phyloP scores from a whole-genome alignment of 2,329 filamentous ascomycete genomes.

The Onygenales sp. region DNA sequence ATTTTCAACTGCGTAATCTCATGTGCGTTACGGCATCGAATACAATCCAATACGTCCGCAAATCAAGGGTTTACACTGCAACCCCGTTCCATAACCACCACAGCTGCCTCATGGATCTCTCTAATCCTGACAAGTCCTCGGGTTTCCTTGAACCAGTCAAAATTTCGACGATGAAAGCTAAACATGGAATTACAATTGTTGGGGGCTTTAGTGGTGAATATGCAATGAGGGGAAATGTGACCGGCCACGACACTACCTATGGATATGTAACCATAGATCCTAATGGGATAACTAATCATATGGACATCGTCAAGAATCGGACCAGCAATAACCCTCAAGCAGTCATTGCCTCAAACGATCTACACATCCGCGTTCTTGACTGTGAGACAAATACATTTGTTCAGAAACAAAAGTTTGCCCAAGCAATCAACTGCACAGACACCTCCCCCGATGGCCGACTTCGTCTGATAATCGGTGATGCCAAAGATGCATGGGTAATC shows the following conservation, averaged over 20 bases:
- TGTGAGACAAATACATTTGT: slow-evolving; percentile 36
- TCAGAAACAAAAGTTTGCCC: slow-evolving; percentile 26
- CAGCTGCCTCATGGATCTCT: slow-evolving; percentile 41
- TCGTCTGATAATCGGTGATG: slow-evolving; percentile 37
- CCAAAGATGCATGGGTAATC: slow-evolving; percentile 31
- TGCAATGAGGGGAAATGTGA: slow-evolving; percentile 35
- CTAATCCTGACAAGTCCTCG: slow-evolving; percentile 29
- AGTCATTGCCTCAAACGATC: slow-evolving; percentile 50
- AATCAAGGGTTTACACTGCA: slow-evolving; percentile 40
- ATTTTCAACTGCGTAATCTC: slow-evolving; percentile 52
- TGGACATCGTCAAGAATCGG: slow-evolving; percentile 43
- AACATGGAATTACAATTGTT: slow-evolving; percentile 41
- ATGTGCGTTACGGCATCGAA: slow-evolving; percentile 46
- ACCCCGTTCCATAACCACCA: slow-evolving; percentile 36
- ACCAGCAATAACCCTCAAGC: slow-evolving; percentile 40
- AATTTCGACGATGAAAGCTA: slow-evolving; percentile 45
- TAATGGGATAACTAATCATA: slow-evolving; percentile 50
- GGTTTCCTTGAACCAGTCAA: slow-evolving; percentile 29
- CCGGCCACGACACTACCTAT: slow-evolving; percentile 24
- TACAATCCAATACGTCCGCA: slow-evolving; percentile 45
- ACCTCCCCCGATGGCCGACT: slow-evolving; percentile 35
- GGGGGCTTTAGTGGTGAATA: slow-evolving; percentile 52
- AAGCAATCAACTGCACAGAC: slow-evolving; percentile 36
- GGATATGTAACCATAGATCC: slow-evolving; percentile 42
- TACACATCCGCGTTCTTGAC: slow-evolving; percentile 45